These are phyloP conservation scores for Puya raimondii DNA, from an alignment of 176 grass and related monocot genomes.

Conservation along the genomic window DNA sequence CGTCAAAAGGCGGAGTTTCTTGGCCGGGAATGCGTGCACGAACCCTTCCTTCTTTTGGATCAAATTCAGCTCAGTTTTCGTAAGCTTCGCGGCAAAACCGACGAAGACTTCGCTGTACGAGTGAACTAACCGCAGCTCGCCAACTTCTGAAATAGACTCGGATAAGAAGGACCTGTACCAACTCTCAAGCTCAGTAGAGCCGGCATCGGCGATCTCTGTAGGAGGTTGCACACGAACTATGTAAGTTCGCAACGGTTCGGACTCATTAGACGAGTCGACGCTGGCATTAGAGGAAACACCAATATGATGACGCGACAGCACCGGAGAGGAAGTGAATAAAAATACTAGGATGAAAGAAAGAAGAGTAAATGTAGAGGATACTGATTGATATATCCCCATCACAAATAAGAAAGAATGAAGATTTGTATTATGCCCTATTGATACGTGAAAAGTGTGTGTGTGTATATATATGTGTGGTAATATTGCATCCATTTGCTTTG, in stretches of 20 bases:
- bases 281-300: no score
- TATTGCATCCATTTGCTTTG: no score
- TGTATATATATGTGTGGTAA: no score
- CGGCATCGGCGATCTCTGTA: background rate
- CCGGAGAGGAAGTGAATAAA: no score
- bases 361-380: no score
- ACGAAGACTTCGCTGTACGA: slow-evolving; percentile 3
- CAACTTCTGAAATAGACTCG: background rate
- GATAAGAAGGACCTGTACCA: slow-evolving; percentile 11
- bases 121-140: background rate
- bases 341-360: no score
- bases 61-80: background rate
- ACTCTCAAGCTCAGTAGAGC: background rate
- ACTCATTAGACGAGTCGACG: no score
- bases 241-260: background rate
- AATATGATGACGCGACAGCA: no score
- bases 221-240: background rate
- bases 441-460: no score
- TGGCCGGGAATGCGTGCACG: background rate
- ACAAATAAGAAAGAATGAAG: no score
- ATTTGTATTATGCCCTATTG: no score
- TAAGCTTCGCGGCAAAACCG: slow-evolving; percentile 1
- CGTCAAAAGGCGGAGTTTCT: background rate
- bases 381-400: no score
- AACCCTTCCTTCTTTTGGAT: background rate